Evolutionary conservation across 1,284 basidiomycete species (phyloP).

Genomic region (Leccinum fuscescens): DNA sequence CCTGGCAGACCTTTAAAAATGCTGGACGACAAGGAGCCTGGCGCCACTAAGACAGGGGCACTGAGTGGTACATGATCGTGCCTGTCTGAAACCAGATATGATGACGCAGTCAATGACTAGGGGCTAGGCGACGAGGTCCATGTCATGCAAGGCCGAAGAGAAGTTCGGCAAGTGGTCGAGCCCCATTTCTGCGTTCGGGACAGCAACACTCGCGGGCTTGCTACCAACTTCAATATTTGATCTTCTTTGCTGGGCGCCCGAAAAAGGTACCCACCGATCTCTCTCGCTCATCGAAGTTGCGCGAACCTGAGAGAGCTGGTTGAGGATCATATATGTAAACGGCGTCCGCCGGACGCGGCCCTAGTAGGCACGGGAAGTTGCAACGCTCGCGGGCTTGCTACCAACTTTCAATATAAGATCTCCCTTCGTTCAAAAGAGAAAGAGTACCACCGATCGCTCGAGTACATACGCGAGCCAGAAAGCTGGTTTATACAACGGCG

Average conservation of each 20-base stretch:
- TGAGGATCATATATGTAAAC: too few relatives aligned
- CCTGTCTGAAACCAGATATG: constrained; percentile 60
- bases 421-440: too few relatives aligned
- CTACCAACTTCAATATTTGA: too few relatives aligned
- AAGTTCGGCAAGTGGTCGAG: constrained; percentile 27
- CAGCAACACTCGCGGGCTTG: too few relatives aligned
- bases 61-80: constrained; percentile 48
- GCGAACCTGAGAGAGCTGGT: too few relatives aligned
- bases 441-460: not conserved
- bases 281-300: too few relatives aligned
- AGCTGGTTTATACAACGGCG: not conserved
- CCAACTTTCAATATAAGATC: too few relatives aligned
- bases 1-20: constrained; percentile 39
- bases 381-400: too few relatives aligned
- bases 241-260: too few relatives aligned
- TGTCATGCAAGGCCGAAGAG: constrained; percentile 49
- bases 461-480: not conserved
- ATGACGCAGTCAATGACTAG: constrained; percentile 44
- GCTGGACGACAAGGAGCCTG: constrained; percentile 41
- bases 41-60: constrained; percentile 45
- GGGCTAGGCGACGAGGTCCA: constrained; percentile 41
- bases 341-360: too few relatives aligned
- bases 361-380: too few relatives aligned
- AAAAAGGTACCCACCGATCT: too few relatives aligned
- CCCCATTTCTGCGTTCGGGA: constrained; percentile 15